Evolutionary conservation across 129 eudicot species (phyloP).

Genomic region (Chrysanthemum lavandulifolium): DNA sequence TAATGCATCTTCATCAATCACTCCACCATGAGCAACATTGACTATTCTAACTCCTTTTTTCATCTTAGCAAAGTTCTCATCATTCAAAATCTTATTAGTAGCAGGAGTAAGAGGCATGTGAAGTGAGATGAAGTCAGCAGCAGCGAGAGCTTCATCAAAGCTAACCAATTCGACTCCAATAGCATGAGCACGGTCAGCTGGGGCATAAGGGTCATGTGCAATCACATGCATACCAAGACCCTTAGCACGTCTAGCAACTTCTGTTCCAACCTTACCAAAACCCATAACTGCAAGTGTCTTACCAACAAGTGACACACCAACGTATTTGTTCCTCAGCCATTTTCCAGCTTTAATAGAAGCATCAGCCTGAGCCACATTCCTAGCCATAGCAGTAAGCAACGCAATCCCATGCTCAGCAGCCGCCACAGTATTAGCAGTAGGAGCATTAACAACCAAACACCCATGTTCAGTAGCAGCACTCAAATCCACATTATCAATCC

Average conservation of each 20-base stretch:
- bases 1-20: constrained; percentile 94
- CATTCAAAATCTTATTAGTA: constrained; percentile 71
- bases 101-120: constrained; percentile 98
- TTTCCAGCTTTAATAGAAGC: constrained; percentile 95
- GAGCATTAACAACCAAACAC: constrained; percentile 92
- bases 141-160: constrained; percentile 81
- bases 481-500: constrained; percentile 98
- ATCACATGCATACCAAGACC: constrained; percentile 39
- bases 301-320: constrained; percentile 35
- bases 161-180: constrained; percentile 88
- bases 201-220: constrained; percentile 97
- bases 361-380: constrained; percentile 97
- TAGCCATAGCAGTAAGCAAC: constrained; percentile 82
- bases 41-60: constrained; percentile 90
- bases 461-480: constrained; percentile 99
- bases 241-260: too few relatives aligned
- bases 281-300: too few relatives aligned
- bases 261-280: too few relatives aligned
- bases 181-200: constrained; percentile 98
- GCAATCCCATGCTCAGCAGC: constrained; percentile 99
- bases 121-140: constrained; percentile 91
- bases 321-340: constrained; percentile 94
- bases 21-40: constrained; percentile 99
- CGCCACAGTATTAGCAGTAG: constrained; percentile 97
- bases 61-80: constrained; percentile 94